phyloP scores from a whole-genome alignment of 1,284 basidiomycete genomes.

The Ceratorhiza oryzae-sativae region DNA sequence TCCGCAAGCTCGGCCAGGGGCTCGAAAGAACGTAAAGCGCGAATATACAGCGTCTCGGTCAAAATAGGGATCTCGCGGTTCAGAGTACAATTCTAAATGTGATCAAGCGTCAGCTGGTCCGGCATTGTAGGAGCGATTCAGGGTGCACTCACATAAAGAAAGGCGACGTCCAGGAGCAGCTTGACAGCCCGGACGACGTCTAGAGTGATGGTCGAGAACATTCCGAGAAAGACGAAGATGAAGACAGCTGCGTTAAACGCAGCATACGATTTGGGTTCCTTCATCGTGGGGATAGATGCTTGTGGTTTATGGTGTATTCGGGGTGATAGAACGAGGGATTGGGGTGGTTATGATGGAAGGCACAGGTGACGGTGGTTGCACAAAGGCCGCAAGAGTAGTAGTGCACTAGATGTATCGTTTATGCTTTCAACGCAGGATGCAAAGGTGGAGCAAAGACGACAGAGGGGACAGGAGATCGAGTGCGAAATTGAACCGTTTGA shows the following conservation, averaged over 20 bases:
- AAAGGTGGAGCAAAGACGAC: background rate
- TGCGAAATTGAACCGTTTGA: background rate
- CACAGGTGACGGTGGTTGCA: no score
- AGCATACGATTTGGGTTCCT: background rate
- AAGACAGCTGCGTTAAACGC: background rate
- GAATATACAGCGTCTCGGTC: no score
- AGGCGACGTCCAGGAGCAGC: background rate
- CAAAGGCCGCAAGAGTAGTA: no score
- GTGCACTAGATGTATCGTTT: no score
- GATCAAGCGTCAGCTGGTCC: no score
- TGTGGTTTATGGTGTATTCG: no score
- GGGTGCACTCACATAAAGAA: background rate
- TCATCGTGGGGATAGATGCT: background rate
- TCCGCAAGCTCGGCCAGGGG: no score
- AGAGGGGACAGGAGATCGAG: background rate
- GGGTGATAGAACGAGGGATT: background rate
- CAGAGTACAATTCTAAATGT: no score
- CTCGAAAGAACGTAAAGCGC: no score
- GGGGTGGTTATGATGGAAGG: no score
- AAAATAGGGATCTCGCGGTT: no score
- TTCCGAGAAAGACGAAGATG: background rate
- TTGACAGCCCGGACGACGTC: background rate
- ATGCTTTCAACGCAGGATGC: no score
- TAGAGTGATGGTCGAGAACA: background rate
- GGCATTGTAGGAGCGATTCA: background rate